Evolutionary conservation across 2,329 filamentous ascomycete species (phyloP).

Genomic region (Phoma sp.): DNA sequence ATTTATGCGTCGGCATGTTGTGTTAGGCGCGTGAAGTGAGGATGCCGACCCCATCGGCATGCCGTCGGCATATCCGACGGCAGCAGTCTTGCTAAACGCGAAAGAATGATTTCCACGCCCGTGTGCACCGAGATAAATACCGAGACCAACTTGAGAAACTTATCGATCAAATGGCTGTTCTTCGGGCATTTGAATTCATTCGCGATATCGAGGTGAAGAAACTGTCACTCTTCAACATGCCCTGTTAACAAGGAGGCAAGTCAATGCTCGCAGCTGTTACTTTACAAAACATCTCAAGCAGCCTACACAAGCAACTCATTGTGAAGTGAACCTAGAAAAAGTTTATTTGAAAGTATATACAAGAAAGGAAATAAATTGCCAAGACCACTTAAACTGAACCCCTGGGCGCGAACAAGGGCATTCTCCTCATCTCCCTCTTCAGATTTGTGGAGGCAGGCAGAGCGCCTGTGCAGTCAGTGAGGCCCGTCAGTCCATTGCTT

Average conservation of each 20-base stretch:
- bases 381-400: neutral
- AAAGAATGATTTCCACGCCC: neutral
- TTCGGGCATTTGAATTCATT: too few species aligned
- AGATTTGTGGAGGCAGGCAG: constrained; percentile 24
- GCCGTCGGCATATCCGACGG: neutral
- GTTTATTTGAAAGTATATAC: neutral
- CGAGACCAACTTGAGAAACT: too few species aligned
- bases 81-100: neutral
- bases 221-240: too few species aligned
- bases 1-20: neutral
- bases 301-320: neutral
- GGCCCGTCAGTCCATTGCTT: constrained; percentile 12
- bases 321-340: neutral
- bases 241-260: too few species aligned
- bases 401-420: constrained; percentile 11
- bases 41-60: neutral
- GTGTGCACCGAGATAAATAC: neutral
- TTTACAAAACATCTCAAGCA: neutral
- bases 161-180: too few species aligned
- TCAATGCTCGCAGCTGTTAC: neutral
- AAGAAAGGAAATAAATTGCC: neutral
- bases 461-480: constrained; percentile 30
- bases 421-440: constrained; percentile 24
- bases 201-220: too few species aligned
- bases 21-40: neutral